Evolutionary conservation across 768 basidiomycete species (phyloP).

Genomic region (Megacollybia marginata): DNA sequence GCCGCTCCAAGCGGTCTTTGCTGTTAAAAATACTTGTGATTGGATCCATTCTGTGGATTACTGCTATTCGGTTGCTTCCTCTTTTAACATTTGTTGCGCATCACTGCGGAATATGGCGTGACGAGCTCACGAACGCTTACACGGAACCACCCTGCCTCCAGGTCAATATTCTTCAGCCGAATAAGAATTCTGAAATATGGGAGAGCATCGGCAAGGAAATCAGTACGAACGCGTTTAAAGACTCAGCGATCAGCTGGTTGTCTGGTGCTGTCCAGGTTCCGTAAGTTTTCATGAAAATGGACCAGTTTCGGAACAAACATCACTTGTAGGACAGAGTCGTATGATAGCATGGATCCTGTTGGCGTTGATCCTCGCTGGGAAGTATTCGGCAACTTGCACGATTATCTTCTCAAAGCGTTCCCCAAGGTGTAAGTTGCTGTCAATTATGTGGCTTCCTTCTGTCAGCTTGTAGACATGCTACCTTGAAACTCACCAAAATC

Average conservation of each 20-base stretch:
- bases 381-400: slow-evolving; percentile 29
- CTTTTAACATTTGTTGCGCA: no score
- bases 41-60: no score
- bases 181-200: slow-evolving; percentile 26
- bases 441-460: background rate
- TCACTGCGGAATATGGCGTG: no score
- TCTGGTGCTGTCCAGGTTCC: slow-evolving; percentile 30
- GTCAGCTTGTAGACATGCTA: slow-evolving; percentile 38
- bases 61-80: no score
- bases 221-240: slow-evolving; percentile 26
- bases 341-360: slow-evolving; percentile 38
- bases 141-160: slow-evolving; percentile 24
- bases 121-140: background rate
- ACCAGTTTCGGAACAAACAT: background rate
- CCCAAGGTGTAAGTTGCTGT: slow-evolving; percentile 53
- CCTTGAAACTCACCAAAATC: slow-evolving; percentile 55
- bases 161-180: slow-evolving; percentile 21
- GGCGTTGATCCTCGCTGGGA: slow-evolving; percentile 43
- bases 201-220: slow-evolving; percentile 20
- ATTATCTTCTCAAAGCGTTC: slow-evolving; percentile 31
- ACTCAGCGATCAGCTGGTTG: slow-evolving; percentile 27
- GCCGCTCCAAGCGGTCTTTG: no score
- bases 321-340: slow-evolving; percentile 38
- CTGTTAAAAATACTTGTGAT: no score
- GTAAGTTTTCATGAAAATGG: slow-evolving; percentile 17